A percentile compares a stretch with the other conserved stretches of the same genome.
Conservation (phyloP, 2,329 filamentous ascomycete species). For the Neofusicoccum sp. region DNA sequence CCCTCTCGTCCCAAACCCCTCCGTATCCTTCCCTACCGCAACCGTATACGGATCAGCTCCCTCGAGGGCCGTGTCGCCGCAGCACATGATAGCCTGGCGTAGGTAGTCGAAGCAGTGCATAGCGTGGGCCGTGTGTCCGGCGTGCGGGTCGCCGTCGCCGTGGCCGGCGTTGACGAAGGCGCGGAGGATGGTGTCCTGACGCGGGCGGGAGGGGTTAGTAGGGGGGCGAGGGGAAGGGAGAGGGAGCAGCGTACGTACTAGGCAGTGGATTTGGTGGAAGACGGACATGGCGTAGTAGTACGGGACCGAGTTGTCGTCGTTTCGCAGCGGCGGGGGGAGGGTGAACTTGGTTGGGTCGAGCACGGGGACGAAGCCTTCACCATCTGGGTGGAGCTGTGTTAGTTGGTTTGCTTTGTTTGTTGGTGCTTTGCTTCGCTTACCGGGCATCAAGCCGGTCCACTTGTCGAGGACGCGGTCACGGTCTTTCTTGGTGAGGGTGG, state of each 20-base stretch:
- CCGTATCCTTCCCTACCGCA: not conserved
- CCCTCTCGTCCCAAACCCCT: not conserved
- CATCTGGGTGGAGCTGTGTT: no score
- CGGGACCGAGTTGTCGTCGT: not conserved
- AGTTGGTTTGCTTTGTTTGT: no score
- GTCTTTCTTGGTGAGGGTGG: no score
- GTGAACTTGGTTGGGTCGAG: no score
- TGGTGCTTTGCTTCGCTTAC: no score
- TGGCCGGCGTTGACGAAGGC: no score
- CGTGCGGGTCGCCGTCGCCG: not conserved
- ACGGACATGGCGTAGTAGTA: constrained; percentile 29
- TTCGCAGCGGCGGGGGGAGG: not conserved
- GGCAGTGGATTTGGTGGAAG: constrained; percentile 33
- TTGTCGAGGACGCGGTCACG: no score
- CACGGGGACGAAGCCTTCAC: no score
- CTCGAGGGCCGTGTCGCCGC: constrained; percentile 36
- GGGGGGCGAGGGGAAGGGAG: no score
- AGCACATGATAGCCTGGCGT: constrained; percentile 38
- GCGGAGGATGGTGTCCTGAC: no score
- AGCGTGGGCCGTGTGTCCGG: constrained; percentile 28
- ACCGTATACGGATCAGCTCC: constrained; percentile 22
- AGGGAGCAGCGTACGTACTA: not conserved
- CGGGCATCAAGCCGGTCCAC: no score
- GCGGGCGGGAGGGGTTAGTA: no score
- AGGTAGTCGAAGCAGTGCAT: constrained; percentile 42